These are phyloP conservation scores for Notholithocarpus densiflorus DNA, from an alignment of 306 rosid species.

Conservation along the genomic window DNA sequence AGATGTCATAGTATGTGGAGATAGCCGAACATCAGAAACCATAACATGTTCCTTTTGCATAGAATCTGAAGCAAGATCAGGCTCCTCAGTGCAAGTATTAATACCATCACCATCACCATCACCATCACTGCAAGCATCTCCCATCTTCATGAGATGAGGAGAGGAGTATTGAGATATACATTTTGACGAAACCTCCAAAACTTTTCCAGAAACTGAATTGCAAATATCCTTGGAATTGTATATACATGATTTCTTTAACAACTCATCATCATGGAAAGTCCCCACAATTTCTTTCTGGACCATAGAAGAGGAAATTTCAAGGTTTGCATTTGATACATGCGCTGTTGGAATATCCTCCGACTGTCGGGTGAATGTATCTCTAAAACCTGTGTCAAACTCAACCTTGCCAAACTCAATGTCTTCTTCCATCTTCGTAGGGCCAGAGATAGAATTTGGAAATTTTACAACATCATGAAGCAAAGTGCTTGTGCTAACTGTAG, in stretches of 20 bases:
- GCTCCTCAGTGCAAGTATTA: constrained; percentile 28
- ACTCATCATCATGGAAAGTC: constrained; percentile 31
- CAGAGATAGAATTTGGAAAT: constrained; percentile 26
- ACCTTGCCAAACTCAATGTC: constrained; percentile 22
- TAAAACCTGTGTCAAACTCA: constrained; percentile 25
- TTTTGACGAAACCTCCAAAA: constrained; percentile 17
- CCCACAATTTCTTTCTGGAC: constrained; percentile 24
- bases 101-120: constrained; percentile 20
- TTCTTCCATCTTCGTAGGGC: constrained; percentile 28
- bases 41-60: constrained; percentile 25
- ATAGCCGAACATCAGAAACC: constrained; percentile 15
- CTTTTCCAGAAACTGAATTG: constrained; percentile 11
- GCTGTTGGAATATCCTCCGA: constrained; percentile 17
- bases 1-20: constrained; percentile 12
- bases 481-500: constrained; percentile 21
- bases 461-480: constrained; percentile 20
- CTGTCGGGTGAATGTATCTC: constrained; percentile 22
- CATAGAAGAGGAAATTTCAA: constrained; percentile 26
- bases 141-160: constrained; percentile 19
- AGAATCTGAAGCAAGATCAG: constrained; percentile 31
- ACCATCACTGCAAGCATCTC: constrained; percentile 18
- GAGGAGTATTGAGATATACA: constrained; percentile 14
- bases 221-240: constrained; percentile 20
- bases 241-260: constrained; percentile 32
- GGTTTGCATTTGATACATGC: constrained; percentile 24